Conservation (phyloP, 192 early-diverging fungal species). For the Kickxella alabastrina region DNA sequence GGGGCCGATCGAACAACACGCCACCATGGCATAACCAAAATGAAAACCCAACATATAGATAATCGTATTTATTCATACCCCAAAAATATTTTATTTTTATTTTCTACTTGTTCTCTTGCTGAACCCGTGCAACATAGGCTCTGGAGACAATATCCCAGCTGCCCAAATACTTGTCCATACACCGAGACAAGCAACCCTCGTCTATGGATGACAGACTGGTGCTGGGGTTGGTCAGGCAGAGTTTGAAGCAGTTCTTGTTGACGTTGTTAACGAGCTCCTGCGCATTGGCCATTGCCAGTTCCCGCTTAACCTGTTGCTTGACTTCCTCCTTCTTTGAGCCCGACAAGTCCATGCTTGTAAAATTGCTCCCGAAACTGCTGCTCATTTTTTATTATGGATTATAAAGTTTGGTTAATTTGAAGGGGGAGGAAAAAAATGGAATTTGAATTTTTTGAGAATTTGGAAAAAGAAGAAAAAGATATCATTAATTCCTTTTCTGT, state of each 20-base stretch:
- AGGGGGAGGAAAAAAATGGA: no score
- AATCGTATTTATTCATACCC: background rate
- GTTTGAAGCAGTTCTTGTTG: slow-evolving; percentile 82
- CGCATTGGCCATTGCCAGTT: slow-evolving; percentile 76
- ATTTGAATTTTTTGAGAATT: slow-evolving; percentile 5
- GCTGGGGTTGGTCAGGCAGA: slow-evolving; percentile 76
- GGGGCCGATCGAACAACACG: slow-evolving; percentile 37
- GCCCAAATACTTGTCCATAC: slow-evolving; percentile 86
- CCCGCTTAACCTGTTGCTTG: slow-evolving; percentile 71
- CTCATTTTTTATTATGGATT: background rate
- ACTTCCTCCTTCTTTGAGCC: slow-evolving; percentile 63
- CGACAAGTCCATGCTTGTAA: background rate
- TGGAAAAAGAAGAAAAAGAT: background rate
- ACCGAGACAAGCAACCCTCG: slow-evolving; percentile 72
- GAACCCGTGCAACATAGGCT: slow-evolving; percentile 69
- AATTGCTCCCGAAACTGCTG: background rate
- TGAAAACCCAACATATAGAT: background rate
- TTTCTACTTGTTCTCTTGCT: slow-evolving; percentile 52
- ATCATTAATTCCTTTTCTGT: no score
- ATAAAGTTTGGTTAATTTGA: background rate
- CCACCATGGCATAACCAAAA: slow-evolving; percentile 34
- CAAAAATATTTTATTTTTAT: slow-evolving; percentile 1
- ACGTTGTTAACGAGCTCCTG: slow-evolving; percentile 85
- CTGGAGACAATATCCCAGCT: slow-evolving; percentile 81
- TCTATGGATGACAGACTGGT: slow-evolving; percentile 64